phyloP scores from a whole-genome alignment of 176 grass and related monocot species.

The Oryza officinalis region DNA sequence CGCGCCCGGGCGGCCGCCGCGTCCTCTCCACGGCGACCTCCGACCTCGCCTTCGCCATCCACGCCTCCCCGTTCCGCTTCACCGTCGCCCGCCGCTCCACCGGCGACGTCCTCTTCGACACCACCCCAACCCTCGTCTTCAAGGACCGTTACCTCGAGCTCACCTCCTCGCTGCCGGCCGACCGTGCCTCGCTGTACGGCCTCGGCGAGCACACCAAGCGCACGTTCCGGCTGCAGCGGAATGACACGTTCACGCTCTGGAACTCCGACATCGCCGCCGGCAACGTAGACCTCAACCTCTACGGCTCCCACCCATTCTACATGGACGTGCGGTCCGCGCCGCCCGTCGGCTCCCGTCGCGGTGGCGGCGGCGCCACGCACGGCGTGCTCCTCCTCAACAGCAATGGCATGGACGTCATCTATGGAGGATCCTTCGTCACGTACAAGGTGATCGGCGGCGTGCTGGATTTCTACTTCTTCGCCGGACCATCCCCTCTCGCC shows the following conservation, averaged over 20 bases:
- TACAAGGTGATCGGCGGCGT: conserved; percentile 93
- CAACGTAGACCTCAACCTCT: conserved; percentile 62
- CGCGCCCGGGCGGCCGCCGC: background rate
- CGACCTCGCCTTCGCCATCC: conserved; percentile 57
- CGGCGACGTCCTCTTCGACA: conserved; percentile 59
- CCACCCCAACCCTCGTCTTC: conserved; percentile 48
- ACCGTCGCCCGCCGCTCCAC: conserved; percentile 57
- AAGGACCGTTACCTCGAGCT: conserved; percentile 80
- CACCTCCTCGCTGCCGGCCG: conserved; percentile 50
- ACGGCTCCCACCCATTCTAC: conserved; percentile 92
- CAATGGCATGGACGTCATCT: conserved; percentile 86
- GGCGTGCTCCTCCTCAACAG: conserved; percentile 90
- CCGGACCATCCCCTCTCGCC: conserved; percentile 55
- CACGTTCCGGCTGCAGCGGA: conserved; percentile 53
- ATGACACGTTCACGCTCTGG: conserved; percentile 81
- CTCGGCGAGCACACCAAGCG: conserved; percentile 88
- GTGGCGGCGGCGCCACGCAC: conserved; percentile 41
- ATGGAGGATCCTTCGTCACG: conserved; percentile 61
- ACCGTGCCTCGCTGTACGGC: conserved; percentile 62
- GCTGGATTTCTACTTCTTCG: conserved; percentile 90
- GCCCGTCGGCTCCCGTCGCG: background rate
- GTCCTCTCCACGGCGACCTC: conserved; percentile 51
- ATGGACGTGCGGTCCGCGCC: conserved; percentile 61
- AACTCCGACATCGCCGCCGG: conserved; percentile 52
- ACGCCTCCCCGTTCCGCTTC: conserved; percentile 59